Percentiles rank a stretch among this genome's conserved stretches.
These are phyloP conservation scores for Dimargaris xerosporica DNA, from an alignment of 192 early-diverging fungal species.

Conservation along the genomic window DNA sequence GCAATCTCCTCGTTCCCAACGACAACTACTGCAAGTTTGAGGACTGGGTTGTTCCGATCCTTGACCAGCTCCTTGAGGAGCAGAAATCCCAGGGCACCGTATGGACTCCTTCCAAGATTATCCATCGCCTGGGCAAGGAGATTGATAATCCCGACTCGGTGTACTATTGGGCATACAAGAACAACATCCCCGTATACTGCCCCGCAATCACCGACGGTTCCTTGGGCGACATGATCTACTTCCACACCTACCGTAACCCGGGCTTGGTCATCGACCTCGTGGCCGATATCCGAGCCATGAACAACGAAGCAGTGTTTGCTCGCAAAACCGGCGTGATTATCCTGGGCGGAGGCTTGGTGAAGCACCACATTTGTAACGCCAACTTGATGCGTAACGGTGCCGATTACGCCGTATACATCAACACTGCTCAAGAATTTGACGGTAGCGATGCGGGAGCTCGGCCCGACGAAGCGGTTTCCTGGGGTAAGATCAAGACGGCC, in stretches of 20 bases:
- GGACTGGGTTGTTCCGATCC: constrained; percentile 92
- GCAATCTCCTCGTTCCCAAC: constrained; percentile 94
- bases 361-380: constrained; percentile 98
- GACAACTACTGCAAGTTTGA: constrained; percentile 99
- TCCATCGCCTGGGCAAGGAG: constrained; percentile 70
- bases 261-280: constrained; percentile 89
- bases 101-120: constrained; percentile 91
- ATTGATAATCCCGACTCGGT: constrained; percentile 82
- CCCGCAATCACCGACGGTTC: constrained; percentile 97
- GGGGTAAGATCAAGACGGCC: constrained; percentile 84
- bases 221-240: constrained; percentile 98
- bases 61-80: constrained; percentile 85
- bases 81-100: constrained; percentile 57
- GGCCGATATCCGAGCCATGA: constrained; percentile 78
- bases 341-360: constrained; percentile 90
- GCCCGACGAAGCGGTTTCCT: constrained; percentile 95
- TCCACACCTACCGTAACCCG: constrained; percentile 92
- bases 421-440: constrained; percentile 97
- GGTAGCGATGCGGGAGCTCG: constrained; percentile 94
- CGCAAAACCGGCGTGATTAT: constrained; percentile 95
- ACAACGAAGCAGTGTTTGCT: constrained; percentile 87
- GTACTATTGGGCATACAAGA: constrained; percentile 96
- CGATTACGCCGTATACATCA: constrained; percentile 91
- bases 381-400: constrained; percentile 98
- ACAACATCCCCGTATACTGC: constrained; percentile 94